These are phyloP conservation scores for Luzula sylvatica DNA, from an alignment of 176 grass and related monocot species.

Conservation along the genomic window DNA sequence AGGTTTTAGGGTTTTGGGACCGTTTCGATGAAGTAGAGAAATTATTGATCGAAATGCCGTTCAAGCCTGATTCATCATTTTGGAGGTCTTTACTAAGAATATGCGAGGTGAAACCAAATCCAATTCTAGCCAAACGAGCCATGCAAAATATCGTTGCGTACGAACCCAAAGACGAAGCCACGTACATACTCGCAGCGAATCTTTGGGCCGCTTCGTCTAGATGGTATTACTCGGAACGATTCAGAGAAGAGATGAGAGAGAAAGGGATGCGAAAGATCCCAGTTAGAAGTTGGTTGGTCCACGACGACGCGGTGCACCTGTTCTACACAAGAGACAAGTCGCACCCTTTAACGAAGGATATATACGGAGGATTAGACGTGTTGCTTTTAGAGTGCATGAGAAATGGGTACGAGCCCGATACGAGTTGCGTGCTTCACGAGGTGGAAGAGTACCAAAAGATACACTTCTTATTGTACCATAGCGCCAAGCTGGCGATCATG, in stretches of 20 bases:
- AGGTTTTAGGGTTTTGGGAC: conserved; percentile 29
- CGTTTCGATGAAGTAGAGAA: conserved; percentile 17
- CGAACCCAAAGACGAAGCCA: conserved; percentile 24
- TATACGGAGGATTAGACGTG: conserved; percentile 21
- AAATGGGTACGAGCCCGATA: conserved; percentile 29
- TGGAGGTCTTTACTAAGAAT: conserved; percentile 32
- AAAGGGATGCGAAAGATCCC: conserved; percentile 15
- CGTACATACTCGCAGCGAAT: conserved; percentile 32
- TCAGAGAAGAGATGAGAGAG: conserved; percentile 23
- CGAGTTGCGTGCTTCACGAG: conserved; percentile 28
- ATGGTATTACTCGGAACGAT: conserved; percentile 27
- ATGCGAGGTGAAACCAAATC: conserved; percentile 30
- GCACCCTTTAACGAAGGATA: conserved; percentile 20
- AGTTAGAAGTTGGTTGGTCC: conserved; percentile 28
- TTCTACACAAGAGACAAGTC: conserved; percentile 31
- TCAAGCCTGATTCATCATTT: conserved; percentile 20
- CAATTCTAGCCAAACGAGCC: conserved; percentile 16
- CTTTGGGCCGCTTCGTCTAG: conserved; percentile 22
- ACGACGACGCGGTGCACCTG: conserved; percentile 8
- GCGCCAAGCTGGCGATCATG: conserved; percentile 25
- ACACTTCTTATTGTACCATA: conserved; percentile 28
- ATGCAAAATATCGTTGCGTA: conserved; percentile 31
- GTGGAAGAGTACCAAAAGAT: conserved; percentile 36
- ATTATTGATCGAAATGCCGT: conserved; percentile 15
- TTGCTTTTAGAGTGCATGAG: conserved; percentile 18